phyloP scores from a whole-genome alignment of 371 early-diverging fungal genomes.

The Phascolomyces articulosus region DNA sequence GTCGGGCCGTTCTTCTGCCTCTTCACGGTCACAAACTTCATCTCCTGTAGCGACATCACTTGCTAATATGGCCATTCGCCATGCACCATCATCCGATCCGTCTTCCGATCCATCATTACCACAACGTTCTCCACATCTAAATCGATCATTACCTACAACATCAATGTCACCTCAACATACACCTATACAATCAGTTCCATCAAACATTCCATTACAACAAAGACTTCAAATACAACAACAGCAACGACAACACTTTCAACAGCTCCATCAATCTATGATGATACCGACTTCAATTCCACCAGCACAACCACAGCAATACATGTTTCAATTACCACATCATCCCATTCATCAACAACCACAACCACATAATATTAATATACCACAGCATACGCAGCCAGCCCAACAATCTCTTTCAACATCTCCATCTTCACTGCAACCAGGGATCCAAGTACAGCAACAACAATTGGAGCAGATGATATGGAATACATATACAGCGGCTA shows the following conservation, averaged over 20 bases:
- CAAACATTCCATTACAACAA: background rate
- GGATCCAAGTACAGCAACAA: background rate
- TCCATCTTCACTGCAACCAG: background rate
- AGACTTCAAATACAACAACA: background rate
- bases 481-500: background rate
- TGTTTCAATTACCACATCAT: background rate
- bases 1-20: background rate
- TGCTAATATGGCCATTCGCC: background rate
- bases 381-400: background rate
- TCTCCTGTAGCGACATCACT: background rate
- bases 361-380: too few relatives aligned
- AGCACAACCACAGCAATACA: constrained; percentile 2
- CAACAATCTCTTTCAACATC: background rate
- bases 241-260: background rate
- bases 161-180: background rate
- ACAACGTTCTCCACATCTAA: background rate
- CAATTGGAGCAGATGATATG: background rate
- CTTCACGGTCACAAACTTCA: background rate
- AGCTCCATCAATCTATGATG: background rate
- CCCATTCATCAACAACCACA: background rate
- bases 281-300: background rate
- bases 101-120: background rate
- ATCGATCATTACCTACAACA: background rate
- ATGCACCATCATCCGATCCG: background rate
- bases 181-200: background rate